phyloP scores from a whole-genome alignment of 75 land plant species.

The Sequoiadendron giganteum region DNA sequence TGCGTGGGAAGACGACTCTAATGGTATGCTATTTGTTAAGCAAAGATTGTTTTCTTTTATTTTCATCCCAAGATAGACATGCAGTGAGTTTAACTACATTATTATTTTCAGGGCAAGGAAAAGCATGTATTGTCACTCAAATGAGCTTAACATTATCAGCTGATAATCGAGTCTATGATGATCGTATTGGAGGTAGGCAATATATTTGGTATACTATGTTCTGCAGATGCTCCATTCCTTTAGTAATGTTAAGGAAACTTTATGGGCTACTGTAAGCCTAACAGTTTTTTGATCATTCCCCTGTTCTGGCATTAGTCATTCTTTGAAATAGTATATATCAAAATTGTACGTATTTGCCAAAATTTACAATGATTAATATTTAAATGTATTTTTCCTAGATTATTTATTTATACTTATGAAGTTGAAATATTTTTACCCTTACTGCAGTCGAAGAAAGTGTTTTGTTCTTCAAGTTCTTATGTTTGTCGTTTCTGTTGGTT shows the following conservation, averaged over 20 bases:
- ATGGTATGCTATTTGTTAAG: conserved; percentile 43
- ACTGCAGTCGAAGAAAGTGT: background rate
- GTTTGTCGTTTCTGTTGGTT: background rate
- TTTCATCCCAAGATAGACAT: background rate
- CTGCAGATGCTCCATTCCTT: background rate
- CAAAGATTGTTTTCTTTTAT: background rate
- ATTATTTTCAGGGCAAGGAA: conserved; percentile 50
- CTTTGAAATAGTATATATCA: background rate
- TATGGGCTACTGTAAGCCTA: background rate
- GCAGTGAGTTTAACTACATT: background rate
- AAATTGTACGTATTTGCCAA: background rate
- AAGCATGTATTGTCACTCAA: conserved; percentile 64
- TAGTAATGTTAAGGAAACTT: background rate
- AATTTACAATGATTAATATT: conserved; percentile 2
- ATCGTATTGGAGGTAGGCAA: conserved; percentile 69
- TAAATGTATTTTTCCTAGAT: background rate
- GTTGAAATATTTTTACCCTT: background rate
- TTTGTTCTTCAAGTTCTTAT: background rate
- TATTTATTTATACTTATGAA: background rate
- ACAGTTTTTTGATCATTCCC: background rate
- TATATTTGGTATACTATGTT: background rate
- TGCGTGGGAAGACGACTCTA: conserved; percentile 57
- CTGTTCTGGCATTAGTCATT: background rate
- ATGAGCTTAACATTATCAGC: conserved; percentile 87
- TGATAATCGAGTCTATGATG: conserved; percentile 90